Evolutionary conservation across 2,329 filamentous ascomycete genomes (phyloP).

Genomic region (Venturia aucupariae): DNA sequence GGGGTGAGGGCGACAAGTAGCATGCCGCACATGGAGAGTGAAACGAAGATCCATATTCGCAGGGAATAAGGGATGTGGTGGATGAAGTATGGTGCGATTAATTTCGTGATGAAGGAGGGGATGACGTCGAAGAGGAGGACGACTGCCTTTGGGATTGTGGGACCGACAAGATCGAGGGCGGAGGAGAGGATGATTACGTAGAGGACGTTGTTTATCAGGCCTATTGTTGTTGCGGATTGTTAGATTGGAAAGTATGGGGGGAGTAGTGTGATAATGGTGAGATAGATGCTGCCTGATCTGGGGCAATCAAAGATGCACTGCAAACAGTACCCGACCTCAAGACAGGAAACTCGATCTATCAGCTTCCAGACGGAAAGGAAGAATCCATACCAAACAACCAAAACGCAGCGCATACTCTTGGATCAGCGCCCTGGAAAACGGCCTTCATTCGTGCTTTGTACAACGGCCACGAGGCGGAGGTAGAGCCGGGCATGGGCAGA

Average conservation of each 20-base stretch:
- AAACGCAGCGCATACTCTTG: conserved; percentile 68
- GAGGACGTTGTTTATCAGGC: conserved; percentile 92
- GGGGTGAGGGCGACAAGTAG: conserved; percentile 77
- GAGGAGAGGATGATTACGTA: conserved; percentile 95
- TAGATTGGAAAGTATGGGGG: background rate
- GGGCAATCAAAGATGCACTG: too few relatives aligned
- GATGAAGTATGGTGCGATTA: conserved; percentile 88
- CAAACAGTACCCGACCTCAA: too few relatives aligned
- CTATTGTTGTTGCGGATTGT: conserved; percentile 38
- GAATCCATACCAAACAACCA: conserved; percentile 77
- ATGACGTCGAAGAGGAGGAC: conserved; percentile 90
- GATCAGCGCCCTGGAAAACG: conserved; percentile 58
- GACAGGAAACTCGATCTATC: too few relatives aligned
- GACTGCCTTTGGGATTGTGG: conserved; percentile 74
- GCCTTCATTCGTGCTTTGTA: conserved; percentile 57
- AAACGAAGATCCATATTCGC: conserved; percentile 66
- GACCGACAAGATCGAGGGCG: conserved; percentile 88
- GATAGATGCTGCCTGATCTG: too few relatives aligned
- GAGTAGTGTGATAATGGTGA: background rate
- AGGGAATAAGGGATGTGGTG: conserved; percentile 71
- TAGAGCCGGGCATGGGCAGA: conserved; percentile 48
- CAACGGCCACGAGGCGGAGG: conserved; percentile 61
- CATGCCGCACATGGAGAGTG: conserved; percentile 76
- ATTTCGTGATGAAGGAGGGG: conserved; percentile 79
- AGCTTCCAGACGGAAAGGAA: background rate